Evolutionary conservation across 495 filamentous ascomycete species (phyloP), one percentile per base, ranked within the genome.

Genomic region (Penicillium macrosclerotiorum): DNA sequence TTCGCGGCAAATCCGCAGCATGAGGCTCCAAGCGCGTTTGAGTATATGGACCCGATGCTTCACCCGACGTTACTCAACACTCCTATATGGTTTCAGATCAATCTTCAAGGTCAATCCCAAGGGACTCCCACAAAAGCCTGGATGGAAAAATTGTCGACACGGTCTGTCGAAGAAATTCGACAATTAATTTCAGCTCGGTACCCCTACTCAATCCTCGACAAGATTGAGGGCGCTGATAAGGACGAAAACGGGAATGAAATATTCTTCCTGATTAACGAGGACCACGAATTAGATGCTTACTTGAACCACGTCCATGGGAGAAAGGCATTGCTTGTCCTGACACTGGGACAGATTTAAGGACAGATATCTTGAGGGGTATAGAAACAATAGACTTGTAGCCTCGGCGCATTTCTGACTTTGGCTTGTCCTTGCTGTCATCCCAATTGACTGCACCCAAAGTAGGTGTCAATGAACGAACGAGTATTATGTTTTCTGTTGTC

Each of bases 201-300:
- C 54, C 76, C 80, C 5, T 77, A 77, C 22, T 67, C 74, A 0
- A 48, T 74, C 19, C 75, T 86, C 23, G 62, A 69, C 24, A 76
- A 69, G 27, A 74, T 90, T 18, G 79, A 89, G 54, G 88, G 86
- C 2, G 55, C 88, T 9, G 74, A 86, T 36, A 78, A 79, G 59
- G 76, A 82, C 57, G 68, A 67, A 19, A 70, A 68, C 29, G 81
- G 76, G n/a, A 67, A 70, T 45, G 79, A 85, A 61, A 62, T 82
- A 38, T 58, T 62, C 4, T 73, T 84, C 57, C 57, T 67, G 22
- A 81, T 91, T 54, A 81, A 82, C 42, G 73, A 81, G 23, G 85
- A 89, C 55, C 79, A 79, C 33, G 85, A 90, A 64, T 53, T 91
- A 39, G 78, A 78, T 44, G 82, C 79, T 2, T 91, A 88, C 65